Conservation (phyloP, 2,329 filamentous ascomycete genomes). For the Fusarium mundagurra region DNA sequence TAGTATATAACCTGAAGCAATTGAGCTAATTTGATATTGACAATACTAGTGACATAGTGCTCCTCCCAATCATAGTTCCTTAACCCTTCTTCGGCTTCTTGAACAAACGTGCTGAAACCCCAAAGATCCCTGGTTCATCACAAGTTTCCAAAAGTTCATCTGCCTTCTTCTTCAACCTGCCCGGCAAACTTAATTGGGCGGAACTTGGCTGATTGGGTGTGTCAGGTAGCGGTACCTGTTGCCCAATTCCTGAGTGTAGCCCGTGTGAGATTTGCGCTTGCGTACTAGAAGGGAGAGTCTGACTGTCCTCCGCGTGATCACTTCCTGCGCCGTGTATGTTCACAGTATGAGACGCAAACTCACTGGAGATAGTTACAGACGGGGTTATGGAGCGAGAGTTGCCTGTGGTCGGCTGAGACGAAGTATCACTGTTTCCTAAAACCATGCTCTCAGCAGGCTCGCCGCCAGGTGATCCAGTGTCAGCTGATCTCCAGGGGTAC, state of each 20-base stretch:
- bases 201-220: background rate
- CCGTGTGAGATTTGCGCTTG: background rate
- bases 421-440: background rate
- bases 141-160: background rate
- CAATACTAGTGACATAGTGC: background rate
- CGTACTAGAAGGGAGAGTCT: background rate
- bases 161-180: background rate
- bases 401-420: background rate
- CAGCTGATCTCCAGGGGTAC: background rate
- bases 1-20: fast-evolving
- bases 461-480: background rate
- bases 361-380: background rate
- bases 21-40: fast-evolving
- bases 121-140: background rate
- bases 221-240: background rate
- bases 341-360: background rate
- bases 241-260: background rate
- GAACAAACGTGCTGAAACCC: background rate
- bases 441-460: background rate
- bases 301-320: background rate
- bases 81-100: background rate
- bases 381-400: background rate
- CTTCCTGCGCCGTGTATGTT: background rate
- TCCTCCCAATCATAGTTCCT: background rate
- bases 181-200: background rate